phyloP scores from a whole-genome alignment of 179 eudicot genomes.

The Actinidia polygama region DNA sequence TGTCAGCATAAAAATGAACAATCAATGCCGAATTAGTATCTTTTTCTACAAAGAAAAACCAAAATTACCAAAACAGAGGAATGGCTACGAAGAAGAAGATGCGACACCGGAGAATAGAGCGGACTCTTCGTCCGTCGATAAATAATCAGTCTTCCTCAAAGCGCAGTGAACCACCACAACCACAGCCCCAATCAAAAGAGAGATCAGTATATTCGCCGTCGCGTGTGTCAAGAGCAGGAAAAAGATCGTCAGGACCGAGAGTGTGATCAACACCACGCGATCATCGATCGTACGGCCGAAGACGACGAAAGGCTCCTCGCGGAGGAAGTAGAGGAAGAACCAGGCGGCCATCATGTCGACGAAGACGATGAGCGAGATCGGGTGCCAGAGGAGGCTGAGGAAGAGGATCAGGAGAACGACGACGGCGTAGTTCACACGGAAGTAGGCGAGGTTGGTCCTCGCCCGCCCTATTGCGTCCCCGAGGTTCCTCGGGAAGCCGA shows the following conservation, averaged over 20 bases:
- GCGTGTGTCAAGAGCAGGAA: conserved; percentile 37
- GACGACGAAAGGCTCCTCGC: conserved; percentile 31
- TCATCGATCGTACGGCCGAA: conserved; percentile 17
- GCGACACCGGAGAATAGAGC: neutral
- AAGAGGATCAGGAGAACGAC: conserved; percentile 40
- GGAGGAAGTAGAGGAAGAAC: conserved; percentile 40
- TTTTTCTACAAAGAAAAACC: too few species aligned
- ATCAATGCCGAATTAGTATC: neutral
- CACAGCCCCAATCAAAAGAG: conserved; percentile 31
- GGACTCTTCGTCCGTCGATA: conserved; percentile 5
- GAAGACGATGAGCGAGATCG: conserved; percentile 43
- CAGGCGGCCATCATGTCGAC: conserved; percentile 31
- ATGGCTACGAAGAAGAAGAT: neutral
- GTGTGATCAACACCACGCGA: conserved; percentile 28
- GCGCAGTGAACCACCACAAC: conserved; percentile 31
- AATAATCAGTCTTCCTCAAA: conserved; percentile 37
- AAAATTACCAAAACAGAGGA: neutral
- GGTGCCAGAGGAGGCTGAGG: conserved; percentile 41
- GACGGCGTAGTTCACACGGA: conserved; percentile 39
- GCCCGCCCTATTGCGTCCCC: conserved; percentile 26
- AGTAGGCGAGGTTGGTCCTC: conserved; percentile 32
- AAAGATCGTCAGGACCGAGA: conserved; percentile 33
- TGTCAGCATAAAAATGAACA: neutral
- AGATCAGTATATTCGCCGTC: conserved; percentile 28
- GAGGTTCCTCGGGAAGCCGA: conserved; percentile 22